Evolutionary conservation across 2,329 filamentous ascomycete genomes (phyloP).

Genomic region (Fusarium stilboides): DNA sequence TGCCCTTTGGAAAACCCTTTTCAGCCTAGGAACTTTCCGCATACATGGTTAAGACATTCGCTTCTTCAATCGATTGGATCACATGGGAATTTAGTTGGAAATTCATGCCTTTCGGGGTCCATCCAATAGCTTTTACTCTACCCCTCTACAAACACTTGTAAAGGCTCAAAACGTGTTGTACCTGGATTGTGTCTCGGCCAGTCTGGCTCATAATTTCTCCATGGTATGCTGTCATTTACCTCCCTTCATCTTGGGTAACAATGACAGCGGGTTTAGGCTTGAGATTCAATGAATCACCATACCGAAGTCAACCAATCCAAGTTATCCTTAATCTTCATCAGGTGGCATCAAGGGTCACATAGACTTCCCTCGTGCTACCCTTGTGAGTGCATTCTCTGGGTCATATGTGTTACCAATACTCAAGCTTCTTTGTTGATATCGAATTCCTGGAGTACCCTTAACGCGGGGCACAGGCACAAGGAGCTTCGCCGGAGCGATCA

Average conservation of each 20-base stretch:
- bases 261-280: constrained; percentile 19
- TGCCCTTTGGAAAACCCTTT: constrained; percentile 11
- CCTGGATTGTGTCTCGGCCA: constrained; percentile 27
- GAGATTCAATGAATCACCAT: constrained; percentile 46
- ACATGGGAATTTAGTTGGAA: constrained; percentile 29
- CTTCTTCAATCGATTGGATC: constrained; percentile 30
- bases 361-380: constrained; percentile 29
- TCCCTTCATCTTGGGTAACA: constrained; percentile 36
- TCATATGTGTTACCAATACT: constrained; percentile 26
- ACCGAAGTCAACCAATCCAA: constrained; percentile 26
- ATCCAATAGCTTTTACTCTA: constrained; percentile 26
- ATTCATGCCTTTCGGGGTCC: constrained; percentile 29
- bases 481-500: constrained; percentile 12
- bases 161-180: constrained; percentile 13
- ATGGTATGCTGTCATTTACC: constrained; percentile 35
- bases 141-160: constrained; percentile 15
- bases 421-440: constrained; percentile 28
- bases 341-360: constrained; percentile 34
- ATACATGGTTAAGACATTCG: constrained; percentile 28
- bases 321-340: constrained; percentile 17
- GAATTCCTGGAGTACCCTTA: constrained; percentile 31
- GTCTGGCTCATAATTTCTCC: constrained; percentile 24
- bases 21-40: constrained; percentile 33
- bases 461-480: constrained; percentile 11
- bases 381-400: constrained; percentile 31